Base-by-base conservation (phyloP, 2,329 filamentous ascomycete species). In the Penicillium sp. region DNA sequence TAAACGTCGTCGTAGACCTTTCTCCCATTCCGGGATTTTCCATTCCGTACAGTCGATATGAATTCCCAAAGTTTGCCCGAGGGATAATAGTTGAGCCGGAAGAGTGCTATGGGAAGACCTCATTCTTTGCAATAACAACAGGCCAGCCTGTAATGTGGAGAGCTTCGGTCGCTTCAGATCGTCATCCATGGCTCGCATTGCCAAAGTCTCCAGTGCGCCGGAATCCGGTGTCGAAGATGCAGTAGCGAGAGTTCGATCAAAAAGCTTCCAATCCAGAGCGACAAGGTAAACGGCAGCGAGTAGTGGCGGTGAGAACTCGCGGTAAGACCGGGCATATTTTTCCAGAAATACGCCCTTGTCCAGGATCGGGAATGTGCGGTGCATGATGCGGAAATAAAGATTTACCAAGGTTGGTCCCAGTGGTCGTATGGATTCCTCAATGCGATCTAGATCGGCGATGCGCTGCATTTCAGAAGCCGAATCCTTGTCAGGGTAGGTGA, bases 1-100 rank as follows among this genome's bases (percentile, higher is more conserved):
- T 0, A 89, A 72, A 14, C 87, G 76, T 64, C 84, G 83, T 14
- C 87, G 77, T 19, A 88, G 73, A 0, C 85, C 83, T 53, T 84
- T 81, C 64, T 89, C 87, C 85, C 85, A 88, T 66, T 33, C 35
- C 2, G 35, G 35, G 1, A 37, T 37, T 37, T 10, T 37, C 35
- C 35, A 37, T 2, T 19, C 35, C 4, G 16, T 19, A 19, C 35
- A 37, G 9, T 37, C 35, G n/a, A n/a, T 19, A 4, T 37, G 35
- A 3, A 37, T 37, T 1, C 35, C 35, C 16, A 37, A 19, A 3
- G 35, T 37, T 19, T 37, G 35, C 6, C 35, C 35, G 8, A 37
- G 35, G 1, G 35, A 37, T 19, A 37, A 3, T 3, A 37, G n/a
- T 4, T 37, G 35, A 9, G 35, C 35, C 1, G 35, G 35, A 8